A percentile compares a stretch with the other conserved stretches of the same genome.
phyloP scores from a whole-genome alignment of 345 rosid species.

The Tarenaya hassleriana region DNA sequence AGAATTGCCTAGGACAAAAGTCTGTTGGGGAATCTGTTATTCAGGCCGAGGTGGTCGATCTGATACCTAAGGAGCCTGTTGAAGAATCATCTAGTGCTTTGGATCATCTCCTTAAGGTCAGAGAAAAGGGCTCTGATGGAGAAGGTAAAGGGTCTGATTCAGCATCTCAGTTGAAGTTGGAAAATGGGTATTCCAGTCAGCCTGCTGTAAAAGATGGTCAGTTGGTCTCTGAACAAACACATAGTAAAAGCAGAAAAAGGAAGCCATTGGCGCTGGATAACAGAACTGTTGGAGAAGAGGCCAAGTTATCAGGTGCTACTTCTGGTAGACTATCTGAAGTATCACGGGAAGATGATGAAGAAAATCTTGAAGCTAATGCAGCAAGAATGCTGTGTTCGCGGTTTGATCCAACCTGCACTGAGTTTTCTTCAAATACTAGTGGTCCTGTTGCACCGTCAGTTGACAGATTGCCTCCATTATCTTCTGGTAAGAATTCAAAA shows the following conservation, averaged over 20 bases:
- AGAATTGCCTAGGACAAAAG: conserved; percentile 38
- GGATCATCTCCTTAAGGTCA: conserved; percentile 31
- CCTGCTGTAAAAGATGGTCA: conserved; percentile 32
- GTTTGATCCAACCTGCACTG: conserved; percentile 82
- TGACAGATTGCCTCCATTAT: conserved; percentile 30
- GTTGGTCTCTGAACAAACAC: conserved; percentile 28
- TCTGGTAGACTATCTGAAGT: conserved; percentile 33
- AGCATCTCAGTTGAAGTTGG: conserved; percentile 34
- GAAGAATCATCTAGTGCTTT: conserved; percentile 33
- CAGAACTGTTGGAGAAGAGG: conserved; percentile 30
- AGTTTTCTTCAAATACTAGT: conserved; percentile 52
- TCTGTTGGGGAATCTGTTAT: conserved; percentile 32
- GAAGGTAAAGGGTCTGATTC: conserved; percentile 33
- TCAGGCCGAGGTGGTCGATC: conserved; percentile 31
- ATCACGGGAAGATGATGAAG: conserved; percentile 65
- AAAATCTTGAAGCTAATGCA: conserved; percentile 96
- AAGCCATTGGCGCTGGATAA: conserved; percentile 30
- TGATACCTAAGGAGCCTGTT: conserved; percentile 28
- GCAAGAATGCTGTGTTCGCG: conserved; percentile 95
- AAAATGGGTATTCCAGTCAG: conserved; percentile 30
- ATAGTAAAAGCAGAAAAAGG: conserved; percentile 49
- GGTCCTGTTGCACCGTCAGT: conserved; percentile 36
- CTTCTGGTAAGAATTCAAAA: conserved; percentile 41
- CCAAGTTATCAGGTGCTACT: conserved; percentile 34
- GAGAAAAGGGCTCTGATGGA: conserved; percentile 31